Percentiles rank a stretch among this genome's conserved stretches.
These are phyloP conservation scores for Trichosporon coremiiforme DNA, from an alignment of 1,284 basidiomycete genomes.

Conservation along the genomic window DNA sequence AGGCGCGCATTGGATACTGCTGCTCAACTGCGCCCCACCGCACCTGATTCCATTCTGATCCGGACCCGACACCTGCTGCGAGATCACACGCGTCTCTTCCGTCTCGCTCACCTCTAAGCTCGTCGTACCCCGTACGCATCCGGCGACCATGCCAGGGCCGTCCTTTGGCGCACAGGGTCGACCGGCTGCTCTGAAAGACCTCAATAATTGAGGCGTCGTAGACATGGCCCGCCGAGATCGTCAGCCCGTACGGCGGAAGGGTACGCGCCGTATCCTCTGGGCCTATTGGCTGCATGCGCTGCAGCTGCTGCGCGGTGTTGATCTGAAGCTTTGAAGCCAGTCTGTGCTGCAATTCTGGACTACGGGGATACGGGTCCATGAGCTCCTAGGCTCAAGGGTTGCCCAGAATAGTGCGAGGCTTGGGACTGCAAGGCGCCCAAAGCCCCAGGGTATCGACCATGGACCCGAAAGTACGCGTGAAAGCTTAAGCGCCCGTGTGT, in stretches of 20 bases:
- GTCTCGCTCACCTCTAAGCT: too few species aligned
- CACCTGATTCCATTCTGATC: neutral
- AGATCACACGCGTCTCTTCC: neutral
- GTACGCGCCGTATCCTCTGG: neutral
- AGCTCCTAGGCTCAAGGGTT: neutral
- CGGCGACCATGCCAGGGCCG: neutral
- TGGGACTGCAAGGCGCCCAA: neutral
- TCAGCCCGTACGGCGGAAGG: neutral
- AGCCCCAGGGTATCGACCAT: neutral
- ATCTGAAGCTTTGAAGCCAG: neutral
- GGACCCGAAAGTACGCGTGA: conserved; percentile 13
- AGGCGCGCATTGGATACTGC: too few species aligned
- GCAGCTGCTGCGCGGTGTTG: neutral
- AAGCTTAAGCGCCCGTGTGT: neutral
- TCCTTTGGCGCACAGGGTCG: neutral
- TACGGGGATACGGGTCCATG: neutral
- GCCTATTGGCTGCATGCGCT: neutral
- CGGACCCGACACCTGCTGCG: neutral
- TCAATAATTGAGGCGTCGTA: neutral
- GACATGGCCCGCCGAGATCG: neutral
- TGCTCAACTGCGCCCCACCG: too few species aligned
- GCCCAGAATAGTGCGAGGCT: neutral
- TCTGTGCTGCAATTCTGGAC: conserved; percentile 7
- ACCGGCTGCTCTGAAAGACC: neutral
- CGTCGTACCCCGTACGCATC: neutral